Evolutionary conservation across 1,139 yeast species (phyloP).

Genomic region (Lodderomyces oxycetoniae): DNA sequence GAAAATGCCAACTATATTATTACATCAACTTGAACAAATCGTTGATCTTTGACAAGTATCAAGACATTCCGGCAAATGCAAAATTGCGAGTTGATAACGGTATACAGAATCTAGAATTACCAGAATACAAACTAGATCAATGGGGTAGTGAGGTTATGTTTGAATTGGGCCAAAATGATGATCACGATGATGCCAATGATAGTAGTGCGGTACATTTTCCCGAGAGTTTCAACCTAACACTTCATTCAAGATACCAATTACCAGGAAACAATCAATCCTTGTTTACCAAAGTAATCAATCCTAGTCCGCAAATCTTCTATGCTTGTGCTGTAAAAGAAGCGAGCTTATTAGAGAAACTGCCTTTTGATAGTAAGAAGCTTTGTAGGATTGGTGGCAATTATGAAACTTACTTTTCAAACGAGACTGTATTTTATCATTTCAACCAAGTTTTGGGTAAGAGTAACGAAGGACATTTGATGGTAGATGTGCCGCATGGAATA

Average conservation of each 20-base stretch:
- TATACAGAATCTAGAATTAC: conserved; percentile 37
- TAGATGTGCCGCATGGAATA: conserved; percentile 22
- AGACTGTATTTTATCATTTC: conserved; percentile 40
- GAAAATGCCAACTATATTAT: conserved; percentile 30
- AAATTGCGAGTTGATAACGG: conserved; percentile 30
- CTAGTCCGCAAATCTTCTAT: conserved; percentile 27
- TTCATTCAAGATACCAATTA: conserved; percentile 39
- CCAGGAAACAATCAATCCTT: conserved; percentile 17
- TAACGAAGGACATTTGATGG: conserved; percentile 8
- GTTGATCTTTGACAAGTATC: conserved; percentile 41
- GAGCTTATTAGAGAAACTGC: conserved; percentile 28
- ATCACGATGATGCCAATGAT: neutral
- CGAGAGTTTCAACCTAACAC: conserved; percentile 17
- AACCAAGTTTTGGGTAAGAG: conserved; percentile 5
- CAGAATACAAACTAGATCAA: conserved; percentile 32
- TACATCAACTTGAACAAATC: conserved; percentile 31
- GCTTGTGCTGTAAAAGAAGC: conserved; percentile 33
- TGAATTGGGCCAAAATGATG: conserved; percentile 18
- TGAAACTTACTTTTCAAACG: conserved; percentile 36
- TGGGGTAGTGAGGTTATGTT: conserved; percentile 44
- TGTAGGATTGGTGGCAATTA: conserved; percentile 31
- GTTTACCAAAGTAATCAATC: conserved; percentile 13
- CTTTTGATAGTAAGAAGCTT: conserved; percentile 28
- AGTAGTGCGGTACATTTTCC: conserved; percentile 1
- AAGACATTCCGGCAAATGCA: conserved; percentile 24